These are phyloP conservation scores for Paspalum notatum DNA, from an alignment of 176 grass and related monocot species.

Conservation along the genomic window DNA sequence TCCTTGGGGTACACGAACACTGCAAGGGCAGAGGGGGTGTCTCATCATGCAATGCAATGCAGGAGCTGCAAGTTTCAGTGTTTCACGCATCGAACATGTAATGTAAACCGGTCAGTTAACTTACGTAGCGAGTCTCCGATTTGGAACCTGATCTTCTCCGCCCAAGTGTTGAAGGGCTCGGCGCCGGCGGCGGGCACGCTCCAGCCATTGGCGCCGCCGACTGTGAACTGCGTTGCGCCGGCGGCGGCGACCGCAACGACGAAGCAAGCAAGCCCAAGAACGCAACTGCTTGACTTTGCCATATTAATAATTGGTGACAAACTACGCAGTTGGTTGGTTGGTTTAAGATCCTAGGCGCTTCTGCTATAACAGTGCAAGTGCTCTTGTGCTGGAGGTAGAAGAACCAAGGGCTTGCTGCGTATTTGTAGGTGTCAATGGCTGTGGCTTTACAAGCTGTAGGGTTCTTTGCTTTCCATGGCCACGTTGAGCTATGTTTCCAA, in stretches of 20 bases:
- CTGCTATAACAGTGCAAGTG: background rate
- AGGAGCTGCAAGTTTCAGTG: background rate
- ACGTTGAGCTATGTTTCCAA: slow-evolving; percentile 26
- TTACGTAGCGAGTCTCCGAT: slow-evolving; percentile 71
- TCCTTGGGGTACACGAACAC: slow-evolving; percentile 67
- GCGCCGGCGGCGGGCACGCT: slow-evolving; percentile 50
- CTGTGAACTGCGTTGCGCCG: slow-evolving; percentile 60
- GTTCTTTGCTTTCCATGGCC: slow-evolving; percentile 54
- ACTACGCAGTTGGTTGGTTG: background rate
- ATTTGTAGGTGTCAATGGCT: slow-evolving; percentile 56
- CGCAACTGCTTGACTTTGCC: slow-evolving; percentile 20
- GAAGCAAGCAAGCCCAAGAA: slow-evolving; percentile 42
- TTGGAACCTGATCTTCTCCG: slow-evolving; percentile 53
- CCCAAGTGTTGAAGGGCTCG: slow-evolving; percentile 65
- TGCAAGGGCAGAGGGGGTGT: background rate
- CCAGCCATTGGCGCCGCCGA: slow-evolving; percentile 78
- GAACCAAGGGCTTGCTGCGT: background rate
- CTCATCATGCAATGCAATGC: background rate
- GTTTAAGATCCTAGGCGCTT: background rate
- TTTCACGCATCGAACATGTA: background rate
- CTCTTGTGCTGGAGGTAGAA: slow-evolving; percentile 12
- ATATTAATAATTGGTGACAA: slow-evolving; percentile 42
- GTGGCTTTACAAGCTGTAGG: slow-evolving; percentile 54
- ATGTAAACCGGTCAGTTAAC: background rate
- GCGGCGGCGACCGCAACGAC: slow-evolving; percentile 38